Evolutionary conservation across 2,329 filamentous ascomycete genomes (phyloP).

Genomic region (Drechslerella coelobrocha): DNA sequence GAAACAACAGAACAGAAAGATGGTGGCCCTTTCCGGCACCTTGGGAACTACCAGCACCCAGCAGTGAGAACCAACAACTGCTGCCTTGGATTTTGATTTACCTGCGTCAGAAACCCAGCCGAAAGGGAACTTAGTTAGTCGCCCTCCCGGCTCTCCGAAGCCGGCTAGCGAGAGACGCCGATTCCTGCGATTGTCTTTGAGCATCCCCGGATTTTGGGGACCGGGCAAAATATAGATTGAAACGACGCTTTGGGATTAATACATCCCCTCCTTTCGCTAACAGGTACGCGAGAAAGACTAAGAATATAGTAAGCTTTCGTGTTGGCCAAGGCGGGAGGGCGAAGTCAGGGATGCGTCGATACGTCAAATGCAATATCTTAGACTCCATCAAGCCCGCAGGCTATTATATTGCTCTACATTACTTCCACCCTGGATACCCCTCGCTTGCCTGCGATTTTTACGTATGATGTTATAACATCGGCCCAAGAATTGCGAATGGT

Average conservation of each 20-base stretch:
- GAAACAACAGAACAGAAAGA: background rate
- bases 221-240: background rate
- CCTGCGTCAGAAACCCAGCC: background rate
- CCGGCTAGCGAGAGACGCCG: too few species aligned
- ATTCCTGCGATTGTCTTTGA: too few species aligned
- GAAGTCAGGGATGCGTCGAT: background rate
- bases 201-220: background rate
- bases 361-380: too few species aligned
- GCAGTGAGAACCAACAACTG: background rate
- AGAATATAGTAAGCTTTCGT: conserved; percentile 5
- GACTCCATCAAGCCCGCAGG: too few species aligned
- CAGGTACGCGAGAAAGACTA: background rate
- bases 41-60: background rate
- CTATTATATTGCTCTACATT: too few species aligned
- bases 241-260: background rate
- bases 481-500: too few species aligned
- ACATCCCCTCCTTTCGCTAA: background rate
- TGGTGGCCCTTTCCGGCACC: background rate
- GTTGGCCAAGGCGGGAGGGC: background rate
- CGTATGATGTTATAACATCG: too few species aligned
- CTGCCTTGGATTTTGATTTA: background rate
- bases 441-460: too few species aligned
- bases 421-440: too few species aligned
- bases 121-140: too few species aligned
- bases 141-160: too few species aligned